Base-by-base conservation (phyloP, 202 grass and related monocot species). In the Dendrocalamus latiflorus region DNA sequence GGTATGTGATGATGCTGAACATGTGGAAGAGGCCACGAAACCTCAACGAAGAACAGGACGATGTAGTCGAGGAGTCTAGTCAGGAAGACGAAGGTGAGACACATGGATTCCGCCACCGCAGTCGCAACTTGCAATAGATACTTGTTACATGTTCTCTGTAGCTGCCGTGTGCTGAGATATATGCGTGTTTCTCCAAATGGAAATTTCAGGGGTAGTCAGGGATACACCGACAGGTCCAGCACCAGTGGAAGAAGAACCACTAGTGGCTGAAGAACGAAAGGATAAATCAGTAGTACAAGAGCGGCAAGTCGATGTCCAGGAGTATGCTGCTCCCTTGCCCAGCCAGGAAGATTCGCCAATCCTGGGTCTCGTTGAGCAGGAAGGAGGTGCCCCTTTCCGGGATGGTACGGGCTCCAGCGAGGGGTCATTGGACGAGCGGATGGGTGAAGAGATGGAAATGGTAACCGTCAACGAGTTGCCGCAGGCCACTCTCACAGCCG, bases 71-170 rank as follows among this genome's bases (percentile, higher is more conserved):
- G n/a, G n/a, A n/a, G n/a, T n/a, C n/a, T n/a, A n/a, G n/a, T n/a
- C n/a, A n/a, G n/a, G n/a, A n/a, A n/a, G n/a, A n/a, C 34, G 37
- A 84, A 67, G 82, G 63, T 69, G 49, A 59, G 24, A 58, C 11
- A 41, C 11, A 14, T 37, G 4, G 59, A 42, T 6, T 13, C 1
- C 5, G 24, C 5, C n/a, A 26, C 53, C 36, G 33, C 26, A 2
- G 12, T 51, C 0, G 6, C 45, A 37, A 51, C 18, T 2, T 47
- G 6, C 39, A 70, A 33, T 6, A 21, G 36, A n/a, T n/a, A n/a
- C n/a, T n/a, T n/a, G n/a, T n/a, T n/a, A n/a, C n/a, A n/a, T n/a
- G n/a, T n/a, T n/a, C n/a, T n/a, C n/a, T n/a, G n/a, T n/a, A n/a
- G n/a, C n/a, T n/a, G n/a, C n/a, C n/a, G n/a, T n/a, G n/a, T n/a